Base-by-base conservation (phyloP, 352 stramenopile species). In the Pythium sp. region DNA sequence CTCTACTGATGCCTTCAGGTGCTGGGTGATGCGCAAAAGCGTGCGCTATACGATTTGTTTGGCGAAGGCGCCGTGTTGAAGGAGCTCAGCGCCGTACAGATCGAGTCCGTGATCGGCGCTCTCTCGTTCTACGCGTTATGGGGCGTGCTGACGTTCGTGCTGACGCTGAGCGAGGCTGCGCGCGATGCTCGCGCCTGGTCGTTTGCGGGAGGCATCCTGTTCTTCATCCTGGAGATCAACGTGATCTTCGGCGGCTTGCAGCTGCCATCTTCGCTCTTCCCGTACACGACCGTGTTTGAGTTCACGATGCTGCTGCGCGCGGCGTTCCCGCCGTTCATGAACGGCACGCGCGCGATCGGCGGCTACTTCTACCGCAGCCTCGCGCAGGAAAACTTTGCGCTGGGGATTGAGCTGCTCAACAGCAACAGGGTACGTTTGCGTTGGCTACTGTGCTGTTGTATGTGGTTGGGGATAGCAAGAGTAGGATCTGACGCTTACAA, bases 11-110 rank as follows among this genome's bases (percentile, higher is more conserved):
- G 9, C 38, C 0, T 53, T 9, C 38, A 87, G 75, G 65, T 91
- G 36, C 69, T 95, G 41, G 81, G 85, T 51, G 96, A 99, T 71
- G 87, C 93, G 62, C 84, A 98, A 75, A 95, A 97, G 70, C 87
- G 95, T 65, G 86, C 92, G 58, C 80, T 99, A 14, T 99, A 99
- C 79, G 97, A 99, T 75, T 91, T 98, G 66, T 98, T 98, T 74
- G 96, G 96, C 41, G 87, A 97, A 68, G 83, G 86, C 24, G 80
- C 84, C 12, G 90, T 94, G 32, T 82, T 98, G 15, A 96, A 98
- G 61, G 84, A 96, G 38, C 90, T 97, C 66, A 89, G 89, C 69
- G 79, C 77, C 14, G 89, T 97, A 69, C 89, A 95, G 67, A 89
- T 98, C 68, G 92, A 95, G 66, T 85, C 91, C 54, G 85, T 98